phyloP scores from a whole-genome alignment of 805 yeast genomes.

The Ogataea nonfermentans region DNA sequence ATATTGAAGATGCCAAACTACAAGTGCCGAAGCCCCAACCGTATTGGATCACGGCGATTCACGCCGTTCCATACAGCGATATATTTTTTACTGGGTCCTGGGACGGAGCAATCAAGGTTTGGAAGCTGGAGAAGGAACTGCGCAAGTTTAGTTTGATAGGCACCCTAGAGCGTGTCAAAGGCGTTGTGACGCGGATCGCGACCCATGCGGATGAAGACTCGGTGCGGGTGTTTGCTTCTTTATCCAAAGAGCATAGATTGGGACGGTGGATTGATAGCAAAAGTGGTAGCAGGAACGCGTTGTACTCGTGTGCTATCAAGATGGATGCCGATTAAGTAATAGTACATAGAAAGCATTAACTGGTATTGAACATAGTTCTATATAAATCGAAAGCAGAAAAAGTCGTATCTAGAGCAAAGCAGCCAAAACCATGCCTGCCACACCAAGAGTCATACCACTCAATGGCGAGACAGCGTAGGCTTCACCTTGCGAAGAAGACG shows the following conservation, averaged over 20 bases:
- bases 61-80: slow-evolving; percentile 83
- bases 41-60: slow-evolving; percentile 78
- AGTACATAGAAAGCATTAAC: slow-evolving; percentile 9
- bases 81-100: slow-evolving; percentile 86
- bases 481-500: slow-evolving; percentile 34
- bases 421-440: slow-evolving; percentile 38
- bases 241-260: slow-evolving; percentile 81
- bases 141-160: slow-evolving; percentile 61
- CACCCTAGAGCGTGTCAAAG: slow-evolving; percentile 57
- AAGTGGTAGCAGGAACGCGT: slow-evolving; percentile 70
- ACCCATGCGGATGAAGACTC: slow-evolving; percentile 50
- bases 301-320: slow-evolving; percentile 52
- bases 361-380: slow-evolving; percentile 10
- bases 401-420: slow-evolving; percentile 32
- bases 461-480: slow-evolving; percentile 32
- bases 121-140: slow-evolving; percentile 69
- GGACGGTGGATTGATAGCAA: slow-evolving; percentile 80
- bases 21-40: slow-evolving; percentile 77
- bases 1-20: slow-evolving; percentile 33
- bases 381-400: slow-evolving; percentile 8
- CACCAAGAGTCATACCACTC: slow-evolving; percentile 33
- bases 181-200: slow-evolving; percentile 66
- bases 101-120: slow-evolving; percentile 72
- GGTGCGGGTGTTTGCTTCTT: slow-evolving; percentile 58
- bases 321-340: slow-evolving; percentile 17